A percentile compares a stretch with the other conserved stretches of the same genome.
Evolutionary conservation across 163 green algal genomes (phyloP).

Genomic region (Volvox carteri): DNA sequence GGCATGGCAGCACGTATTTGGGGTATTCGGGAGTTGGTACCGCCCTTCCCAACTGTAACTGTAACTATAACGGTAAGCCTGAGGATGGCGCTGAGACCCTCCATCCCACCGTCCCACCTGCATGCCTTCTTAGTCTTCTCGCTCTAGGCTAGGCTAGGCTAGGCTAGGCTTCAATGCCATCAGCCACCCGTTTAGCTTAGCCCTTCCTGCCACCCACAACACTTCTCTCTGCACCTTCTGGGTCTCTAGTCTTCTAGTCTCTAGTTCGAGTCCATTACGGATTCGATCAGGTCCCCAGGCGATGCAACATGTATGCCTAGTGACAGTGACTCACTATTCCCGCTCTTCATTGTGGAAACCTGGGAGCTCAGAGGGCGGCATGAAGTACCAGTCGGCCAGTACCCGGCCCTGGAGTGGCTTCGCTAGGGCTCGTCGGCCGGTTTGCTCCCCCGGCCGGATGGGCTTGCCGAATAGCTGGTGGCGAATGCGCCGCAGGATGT

Average conservation of each 20-base stretch:
- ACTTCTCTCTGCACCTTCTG: not conserved
- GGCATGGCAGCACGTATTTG: no score
- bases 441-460: constrained; percentile 43
- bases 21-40: no score
- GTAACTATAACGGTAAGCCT: no score
- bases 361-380: constrained; percentile 46
- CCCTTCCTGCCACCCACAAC: not conserved
- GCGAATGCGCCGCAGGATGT: constrained; percentile 2
- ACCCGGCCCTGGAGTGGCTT: constrained; percentile 45
- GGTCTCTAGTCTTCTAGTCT: not conserved
- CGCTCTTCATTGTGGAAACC: constrained; percentile 61
- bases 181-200: not conserved
- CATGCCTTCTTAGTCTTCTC: no score
- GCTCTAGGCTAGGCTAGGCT: no score
- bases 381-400: constrained; percentile 58
- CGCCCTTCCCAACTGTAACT: no score
- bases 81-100: no score
- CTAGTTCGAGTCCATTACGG: not conserved
- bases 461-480: constrained; percentile 45
- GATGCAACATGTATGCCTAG: not conserved
- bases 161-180: no score
- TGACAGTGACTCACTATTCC: constrained; percentile 57
- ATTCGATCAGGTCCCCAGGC: not conserved
- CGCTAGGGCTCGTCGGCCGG: constrained; percentile 54
- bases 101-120: no score